Evolutionary conservation across 345 rosid genomes (phyloP).

Genomic region (Citrus cavaleriei): DNA sequence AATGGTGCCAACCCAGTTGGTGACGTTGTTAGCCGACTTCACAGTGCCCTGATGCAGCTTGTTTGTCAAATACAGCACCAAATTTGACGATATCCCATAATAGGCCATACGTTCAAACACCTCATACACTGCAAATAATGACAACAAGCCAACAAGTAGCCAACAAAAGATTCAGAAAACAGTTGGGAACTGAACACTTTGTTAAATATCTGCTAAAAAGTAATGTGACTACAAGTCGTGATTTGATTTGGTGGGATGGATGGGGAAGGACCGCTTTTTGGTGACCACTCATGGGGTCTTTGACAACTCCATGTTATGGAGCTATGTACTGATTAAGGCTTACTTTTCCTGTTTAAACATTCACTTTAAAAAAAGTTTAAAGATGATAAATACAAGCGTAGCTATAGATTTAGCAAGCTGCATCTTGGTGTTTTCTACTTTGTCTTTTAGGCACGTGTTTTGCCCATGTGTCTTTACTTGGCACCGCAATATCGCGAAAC

Average conservation of each 20-base stretch:
- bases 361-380: background rate
- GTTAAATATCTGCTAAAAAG: no score
- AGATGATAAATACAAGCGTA: background rate
- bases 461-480: no score
- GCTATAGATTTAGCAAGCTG: background rate
- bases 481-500: no score
- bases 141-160: background rate
- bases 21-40: slow-evolving; percentile 77
- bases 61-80: slow-evolving; percentile 68
- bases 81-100: slow-evolving; percentile 74
- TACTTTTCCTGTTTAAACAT: background rate
- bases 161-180: background rate
- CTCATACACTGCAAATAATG: slow-evolving; percentile 53
- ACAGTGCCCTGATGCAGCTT: slow-evolving; percentile 86
- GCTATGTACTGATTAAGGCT: background rate
- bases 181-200: background rate
- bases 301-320: background rate
- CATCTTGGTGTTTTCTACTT: no score
- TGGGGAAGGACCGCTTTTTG: background rate
- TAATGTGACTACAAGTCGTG: no score
- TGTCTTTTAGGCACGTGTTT: no score
- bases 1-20: slow-evolving; percentile 88
- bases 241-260: background rate
- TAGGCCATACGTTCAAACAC: slow-evolving; percentile 91
- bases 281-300: background rate